Evolutionary conservation across 306 rosid species (phyloP).

Genomic region (Acacia acuminata): DNA sequence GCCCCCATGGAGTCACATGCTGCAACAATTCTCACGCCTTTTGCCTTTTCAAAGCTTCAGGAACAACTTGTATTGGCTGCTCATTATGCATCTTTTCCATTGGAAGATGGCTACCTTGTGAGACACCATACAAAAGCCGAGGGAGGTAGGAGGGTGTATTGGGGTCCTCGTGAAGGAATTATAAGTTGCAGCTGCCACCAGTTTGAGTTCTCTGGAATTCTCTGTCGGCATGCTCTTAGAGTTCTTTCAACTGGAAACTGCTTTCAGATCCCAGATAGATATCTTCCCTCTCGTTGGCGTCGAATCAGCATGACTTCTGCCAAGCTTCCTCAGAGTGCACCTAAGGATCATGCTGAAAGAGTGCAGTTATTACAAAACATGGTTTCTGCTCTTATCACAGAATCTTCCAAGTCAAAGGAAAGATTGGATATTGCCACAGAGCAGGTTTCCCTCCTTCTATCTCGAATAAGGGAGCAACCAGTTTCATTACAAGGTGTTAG

Average conservation of each 20-base stretch:
- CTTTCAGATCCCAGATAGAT: conserved; percentile 91
- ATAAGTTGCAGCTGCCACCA: conserved; percentile 93
- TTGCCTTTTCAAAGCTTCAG: conserved; percentile 91
- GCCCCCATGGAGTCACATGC: conserved; percentile 99
- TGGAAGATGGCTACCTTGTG: conserved; percentile 88
- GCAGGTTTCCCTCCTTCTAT: conserved; percentile 70
- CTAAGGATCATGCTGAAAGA: conserved; percentile 71
- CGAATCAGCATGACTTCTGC: conserved; percentile 70
- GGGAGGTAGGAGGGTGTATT: conserved; percentile 82
- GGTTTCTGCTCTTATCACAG: conserved; percentile 78
- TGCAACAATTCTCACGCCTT: conserved; percentile 82
- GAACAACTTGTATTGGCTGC: conserved; percentile 98
- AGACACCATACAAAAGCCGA: conserved; percentile 93
- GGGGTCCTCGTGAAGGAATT: conserved; percentile 84
- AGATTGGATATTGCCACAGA: conserved; percentile 82
- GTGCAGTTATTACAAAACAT: conserved; percentile 70
- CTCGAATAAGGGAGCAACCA: conserved; percentile 78
- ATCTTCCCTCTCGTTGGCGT: conserved; percentile 93
- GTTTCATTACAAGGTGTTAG: conserved; percentile 61
- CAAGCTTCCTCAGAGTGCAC: conserved; percentile 55
- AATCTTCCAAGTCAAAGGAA: conserved; percentile 86
- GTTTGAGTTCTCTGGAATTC: conserved; percentile 93
- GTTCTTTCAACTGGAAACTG: conserved; percentile 94
- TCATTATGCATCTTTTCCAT: conserved; percentile 87
- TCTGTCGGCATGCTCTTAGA: conserved; percentile 89